Percentiles rank a stretch among this genome's conserved stretches.
phyloP scores from a whole-genome alignment of 192 early-diverging fungal genomes.

The Coemansia guatemalensis region DNA sequence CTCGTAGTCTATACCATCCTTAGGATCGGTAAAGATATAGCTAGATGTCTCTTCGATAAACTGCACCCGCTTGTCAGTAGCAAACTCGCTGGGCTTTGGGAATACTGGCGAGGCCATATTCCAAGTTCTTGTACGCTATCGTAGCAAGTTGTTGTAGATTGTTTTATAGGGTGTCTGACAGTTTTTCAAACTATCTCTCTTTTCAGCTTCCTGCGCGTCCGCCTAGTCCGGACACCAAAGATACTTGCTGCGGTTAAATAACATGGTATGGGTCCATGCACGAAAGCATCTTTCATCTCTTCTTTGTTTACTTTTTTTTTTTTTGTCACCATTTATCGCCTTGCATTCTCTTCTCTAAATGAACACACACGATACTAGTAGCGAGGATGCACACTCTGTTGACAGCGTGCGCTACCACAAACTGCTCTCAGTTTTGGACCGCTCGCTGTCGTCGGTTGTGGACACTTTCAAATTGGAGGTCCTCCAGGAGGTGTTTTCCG shows the following conservation, averaged over 20 bases:
- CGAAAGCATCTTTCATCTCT: background rate
- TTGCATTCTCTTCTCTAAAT: background rate
- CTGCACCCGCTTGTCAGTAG: constrained; percentile 58
- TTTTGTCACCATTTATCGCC: background rate
- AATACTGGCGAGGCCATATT: constrained; percentile 25
- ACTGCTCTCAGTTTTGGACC: constrained; percentile 47
- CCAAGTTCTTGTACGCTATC: background rate
- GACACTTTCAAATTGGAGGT: constrained; percentile 44
- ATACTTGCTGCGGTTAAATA: background rate
- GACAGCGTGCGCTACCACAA: constrained; percentile 52
- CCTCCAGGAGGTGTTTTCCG: constrained; percentile 35
- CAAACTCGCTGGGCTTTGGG: constrained; percentile 50
- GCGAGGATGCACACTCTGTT: constrained; percentile 2
- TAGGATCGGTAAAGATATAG: constrained; percentile 74
- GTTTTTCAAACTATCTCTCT: background rate
- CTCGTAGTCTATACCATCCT: constrained; percentile 77
- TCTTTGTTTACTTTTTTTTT: background rate
- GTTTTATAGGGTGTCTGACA: background rate
- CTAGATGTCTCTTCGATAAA: constrained; percentile 71
- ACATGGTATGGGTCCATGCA: background rate
- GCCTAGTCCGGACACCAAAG: background rate
- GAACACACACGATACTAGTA: background rate
- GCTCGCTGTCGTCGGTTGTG: constrained; percentile 49
- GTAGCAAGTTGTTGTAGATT: too few species aligned
- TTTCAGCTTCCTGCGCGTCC: background rate